phyloP scores from a whole-genome alignment of 108 stramenopile genomes.

The Aurantiochytrium sp. region DNA sequence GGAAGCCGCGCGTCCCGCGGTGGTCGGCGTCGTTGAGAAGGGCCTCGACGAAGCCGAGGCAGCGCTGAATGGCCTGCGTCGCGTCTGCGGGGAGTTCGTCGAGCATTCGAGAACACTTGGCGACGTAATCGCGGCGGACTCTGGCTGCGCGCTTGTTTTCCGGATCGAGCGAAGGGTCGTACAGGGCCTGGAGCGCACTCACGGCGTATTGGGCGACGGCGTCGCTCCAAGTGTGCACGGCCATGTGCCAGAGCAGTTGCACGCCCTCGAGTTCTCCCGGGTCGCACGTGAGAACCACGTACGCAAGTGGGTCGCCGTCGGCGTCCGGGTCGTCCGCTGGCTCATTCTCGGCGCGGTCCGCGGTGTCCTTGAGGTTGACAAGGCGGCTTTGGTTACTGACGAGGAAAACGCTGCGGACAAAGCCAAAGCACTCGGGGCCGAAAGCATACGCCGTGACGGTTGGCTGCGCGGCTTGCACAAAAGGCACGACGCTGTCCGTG shows the following conservation, averaged over 20 bases:
- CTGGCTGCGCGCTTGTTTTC: background rate
- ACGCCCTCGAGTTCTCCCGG: conserved; percentile 7
- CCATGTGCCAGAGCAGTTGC: background rate
- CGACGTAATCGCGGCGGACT: background rate
- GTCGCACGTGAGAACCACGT: background rate
- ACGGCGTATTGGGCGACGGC: background rate
- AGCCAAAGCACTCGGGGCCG: background rate
- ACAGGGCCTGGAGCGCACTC: background rate
- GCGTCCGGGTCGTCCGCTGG: background rate
- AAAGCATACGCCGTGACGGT: background rate
- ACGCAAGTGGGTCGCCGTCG: background rate
- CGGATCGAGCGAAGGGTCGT: conserved; percentile 1
- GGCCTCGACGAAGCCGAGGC: conserved; percentile 7
- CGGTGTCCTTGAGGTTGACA: background rate
- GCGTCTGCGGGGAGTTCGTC: background rate
- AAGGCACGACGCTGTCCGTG: background rate
- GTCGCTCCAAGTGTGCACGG: background rate
- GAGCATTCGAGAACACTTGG: background rate
- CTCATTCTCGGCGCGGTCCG: background rate
- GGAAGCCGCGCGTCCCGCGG: background rate
- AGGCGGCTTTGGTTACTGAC: background rate
- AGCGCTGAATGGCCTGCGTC: background rate
- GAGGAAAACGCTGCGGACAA: background rate
- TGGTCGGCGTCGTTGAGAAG: conserved; percentile 1
- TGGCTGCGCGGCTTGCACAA: background rate